Percentiles rank a stretch among this genome's conserved stretches.
Evolutionary conservation across 345 rosid species (phyloP).

Genomic region (Rhodamnia rubescens): DNA sequence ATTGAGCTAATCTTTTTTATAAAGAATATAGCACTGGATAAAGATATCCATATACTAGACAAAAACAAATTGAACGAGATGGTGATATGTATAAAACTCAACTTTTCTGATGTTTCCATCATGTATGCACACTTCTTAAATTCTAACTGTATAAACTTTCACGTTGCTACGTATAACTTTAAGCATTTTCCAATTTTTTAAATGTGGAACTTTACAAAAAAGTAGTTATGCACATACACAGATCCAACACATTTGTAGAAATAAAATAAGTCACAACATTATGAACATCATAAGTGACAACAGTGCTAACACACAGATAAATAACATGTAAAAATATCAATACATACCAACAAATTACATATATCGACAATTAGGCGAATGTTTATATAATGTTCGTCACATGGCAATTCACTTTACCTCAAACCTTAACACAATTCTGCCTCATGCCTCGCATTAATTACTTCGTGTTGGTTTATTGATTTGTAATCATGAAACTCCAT

Average conservation of each 20-base stretch:
- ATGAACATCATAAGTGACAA: background rate
- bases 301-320: background rate
- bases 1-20: too few species aligned
- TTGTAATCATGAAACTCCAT: background rate
- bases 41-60: too few species aligned
- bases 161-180: too few species aligned
- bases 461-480: background rate
- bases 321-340: background rate
- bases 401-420: background rate
- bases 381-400: accelerated
- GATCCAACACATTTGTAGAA: background rate
- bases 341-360: background rate
- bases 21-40: too few species aligned
- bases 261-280: background rate
- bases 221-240: background rate
- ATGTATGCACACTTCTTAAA: too few species aligned
- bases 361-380: background rate
- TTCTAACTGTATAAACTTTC: background rate
- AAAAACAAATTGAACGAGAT: background rate
- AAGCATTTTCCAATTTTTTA: background rate
- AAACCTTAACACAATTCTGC: background rate
- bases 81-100: too few species aligned
- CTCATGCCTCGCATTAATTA: background rate
- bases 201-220: background rate
- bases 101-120: background rate